Percentiles rank a stretch among this genome's conserved stretches.
Conservation (phyloP, 768 basidiomycete genomes). For the Boletus vinaceobasis region DNA sequence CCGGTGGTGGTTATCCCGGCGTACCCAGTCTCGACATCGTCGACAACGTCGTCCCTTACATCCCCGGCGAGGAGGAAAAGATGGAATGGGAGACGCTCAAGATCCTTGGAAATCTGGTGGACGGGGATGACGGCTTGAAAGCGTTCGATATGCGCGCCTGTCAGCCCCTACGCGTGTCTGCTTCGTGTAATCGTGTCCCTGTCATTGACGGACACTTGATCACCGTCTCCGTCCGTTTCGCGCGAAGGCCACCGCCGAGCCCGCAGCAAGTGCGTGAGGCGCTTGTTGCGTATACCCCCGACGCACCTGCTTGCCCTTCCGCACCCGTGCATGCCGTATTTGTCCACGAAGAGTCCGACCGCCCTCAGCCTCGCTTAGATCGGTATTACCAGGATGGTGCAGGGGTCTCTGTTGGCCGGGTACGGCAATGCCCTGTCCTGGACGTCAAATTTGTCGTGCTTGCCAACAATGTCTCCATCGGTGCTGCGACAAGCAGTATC, state of each 20-base stretch:
- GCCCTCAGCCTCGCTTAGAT: constrained; percentile 93
- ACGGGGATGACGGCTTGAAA: constrained; percentile 50
- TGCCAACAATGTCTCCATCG: constrained; percentile 91
- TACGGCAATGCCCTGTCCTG: constrained; percentile 86
- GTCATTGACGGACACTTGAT: constrained; percentile 95
- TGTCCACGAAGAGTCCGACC: constrained; percentile 89
- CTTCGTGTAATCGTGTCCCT: constrained; percentile 91
- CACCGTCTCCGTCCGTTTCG: constrained; percentile 84
- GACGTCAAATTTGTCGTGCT: constrained; percentile 96
- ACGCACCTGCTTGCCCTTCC: constrained; percentile 77
- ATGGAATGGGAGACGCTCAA: constrained; percentile 99
- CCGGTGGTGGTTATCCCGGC: constrained; percentile 97
- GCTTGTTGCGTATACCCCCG: constrained; percentile 67
- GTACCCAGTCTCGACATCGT: constrained; percentile 85
- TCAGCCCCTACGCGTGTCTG: constrained; percentile 86
- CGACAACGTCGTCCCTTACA: constrained; percentile 95
- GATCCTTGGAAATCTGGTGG: constrained; percentile 81
- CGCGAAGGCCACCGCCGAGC: constrained; percentile 73
- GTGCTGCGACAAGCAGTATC: constrained; percentile 94
- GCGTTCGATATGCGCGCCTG: constrained; percentile 81
- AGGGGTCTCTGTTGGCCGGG: constrained; percentile 85
- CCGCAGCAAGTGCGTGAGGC: constrained; percentile 87
- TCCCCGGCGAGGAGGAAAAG: constrained; percentile 93
- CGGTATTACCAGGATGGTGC: constrained; percentile 87
- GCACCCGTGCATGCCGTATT: constrained; percentile 82